Percentiles rank a stretch among this genome's conserved stretches.
phyloP scores from a whole-genome alignment of 805 yeast genomes.

The Lipomyces chichibuensis region DNA sequence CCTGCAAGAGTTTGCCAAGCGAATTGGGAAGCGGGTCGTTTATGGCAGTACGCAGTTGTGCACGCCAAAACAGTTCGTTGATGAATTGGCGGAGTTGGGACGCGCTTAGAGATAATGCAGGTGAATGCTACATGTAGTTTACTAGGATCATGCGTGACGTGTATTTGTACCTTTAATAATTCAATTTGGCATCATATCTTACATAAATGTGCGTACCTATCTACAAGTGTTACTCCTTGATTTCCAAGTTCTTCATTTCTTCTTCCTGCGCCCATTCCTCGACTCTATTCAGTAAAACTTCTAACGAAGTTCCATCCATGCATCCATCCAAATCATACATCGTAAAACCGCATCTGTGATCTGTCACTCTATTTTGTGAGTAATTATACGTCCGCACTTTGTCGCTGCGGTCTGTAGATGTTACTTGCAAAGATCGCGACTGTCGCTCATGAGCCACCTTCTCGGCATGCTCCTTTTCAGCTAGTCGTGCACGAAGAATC shows the following conservation, averaged over 20 bases:
- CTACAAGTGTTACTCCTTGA: constrained; percentile 7
- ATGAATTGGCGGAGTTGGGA: constrained; percentile 60
- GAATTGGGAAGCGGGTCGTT: constrained; percentile 59
- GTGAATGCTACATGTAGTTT: not conserved
- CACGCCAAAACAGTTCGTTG: constrained; percentile 69
- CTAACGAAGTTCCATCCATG: constrained; percentile 56
- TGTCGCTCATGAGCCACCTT: constrained; percentile 66
- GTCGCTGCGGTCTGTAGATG: constrained; percentile 87
- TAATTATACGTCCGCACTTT: constrained; percentile 92
- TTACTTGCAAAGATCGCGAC: constrained; percentile 78
- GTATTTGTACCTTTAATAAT: not conserved
- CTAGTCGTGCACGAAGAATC: constrained; percentile 78
- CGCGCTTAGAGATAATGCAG: not conserved
- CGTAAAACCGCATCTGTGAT: constrained; percentile 84
- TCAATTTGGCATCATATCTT: not conserved
- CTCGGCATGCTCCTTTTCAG: constrained; percentile 72
- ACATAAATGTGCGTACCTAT: not conserved
- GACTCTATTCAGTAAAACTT: constrained; percentile 29
- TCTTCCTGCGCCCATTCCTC: constrained; percentile 34
- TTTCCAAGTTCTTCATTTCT: constrained; percentile 22
- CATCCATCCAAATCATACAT: constrained; percentile 74
- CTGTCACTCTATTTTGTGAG: constrained; percentile 91
- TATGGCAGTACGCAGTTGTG: constrained; percentile 85
- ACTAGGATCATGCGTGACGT: not conserved
- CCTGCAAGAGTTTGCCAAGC: constrained; percentile 53